A percentile compares a stretch with the other conserved stretches of the same genome.
phyloP scores from a whole-genome alignment of 306 rosid genomes.

The Phaseolus lunatus region DNA sequence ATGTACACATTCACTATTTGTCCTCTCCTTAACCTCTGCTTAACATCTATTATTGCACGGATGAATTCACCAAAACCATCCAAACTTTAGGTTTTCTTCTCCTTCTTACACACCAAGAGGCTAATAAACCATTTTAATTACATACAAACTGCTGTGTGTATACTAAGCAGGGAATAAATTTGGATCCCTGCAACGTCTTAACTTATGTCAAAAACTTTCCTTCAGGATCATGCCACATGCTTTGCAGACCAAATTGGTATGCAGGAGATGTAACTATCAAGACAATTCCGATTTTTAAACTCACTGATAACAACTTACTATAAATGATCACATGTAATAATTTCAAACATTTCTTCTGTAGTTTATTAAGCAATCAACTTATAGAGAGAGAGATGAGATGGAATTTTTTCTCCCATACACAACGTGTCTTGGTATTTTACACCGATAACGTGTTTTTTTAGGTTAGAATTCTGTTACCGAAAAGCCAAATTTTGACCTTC shows the following conservation, averaged over 20 bases:
- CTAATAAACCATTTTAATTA: neutral
- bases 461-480: too few species aligned
- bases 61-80: constrained; percentile 31
- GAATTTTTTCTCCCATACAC: too few species aligned
- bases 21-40: constrained; percentile 15
- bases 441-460: too few species aligned
- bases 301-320: too few species aligned
- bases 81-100: constrained; percentile 8
- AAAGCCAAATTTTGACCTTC: too few species aligned
- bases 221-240: neutral
- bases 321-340: neutral
- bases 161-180: neutral
- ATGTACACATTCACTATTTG: constrained; percentile 44
- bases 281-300: neutral
- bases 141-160: neutral
- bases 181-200: neutral
- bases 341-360: neutral
- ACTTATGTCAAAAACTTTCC: neutral
- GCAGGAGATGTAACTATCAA: constrained; percentile 3
- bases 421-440: too few species aligned
- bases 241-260: neutral
- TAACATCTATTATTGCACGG: constrained; percentile 52
- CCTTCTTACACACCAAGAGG: neutral
- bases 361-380: too few species aligned
- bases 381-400: too few species aligned